Percentiles rank a stretch among this genome's conserved stretches.
These are phyloP conservation scores for Elongisporangium undulatum DNA, from an alignment of 352 stramenopile genomes.

Conservation along the genomic window DNA sequence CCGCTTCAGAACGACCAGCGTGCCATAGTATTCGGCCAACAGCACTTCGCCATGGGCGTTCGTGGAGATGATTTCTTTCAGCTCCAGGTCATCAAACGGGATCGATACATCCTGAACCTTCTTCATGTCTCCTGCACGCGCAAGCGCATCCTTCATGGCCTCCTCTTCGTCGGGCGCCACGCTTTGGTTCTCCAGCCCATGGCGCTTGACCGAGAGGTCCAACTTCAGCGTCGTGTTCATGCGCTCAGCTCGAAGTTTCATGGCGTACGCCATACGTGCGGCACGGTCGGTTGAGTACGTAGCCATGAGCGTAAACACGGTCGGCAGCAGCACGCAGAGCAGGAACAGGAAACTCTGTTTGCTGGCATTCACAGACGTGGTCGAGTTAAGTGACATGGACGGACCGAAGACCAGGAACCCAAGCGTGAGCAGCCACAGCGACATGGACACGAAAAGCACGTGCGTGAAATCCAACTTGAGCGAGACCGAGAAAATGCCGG, in stretches of 20 bases:
- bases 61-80: conserved; percentile 74
- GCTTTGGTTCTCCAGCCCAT: conserved; percentile 60
- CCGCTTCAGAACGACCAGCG: conserved; percentile 73
- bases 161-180: conserved; percentile 56
- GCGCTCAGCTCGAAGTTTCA: conserved; percentile 65
- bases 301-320: conserved; percentile 56
- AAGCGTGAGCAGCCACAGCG: conserved; percentile 59
- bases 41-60: conserved; percentile 61
- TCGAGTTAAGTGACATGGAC: conserved; percentile 48
- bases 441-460: conserved; percentile 44
- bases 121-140: conserved; percentile 40
- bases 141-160: conserved; percentile 43
- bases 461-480: conserved; percentile 81
- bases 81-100: conserved; percentile 64
- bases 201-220: conserved; percentile 69
- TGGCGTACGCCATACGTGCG: conserved; percentile 62
- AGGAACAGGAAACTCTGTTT: conserved; percentile 60
- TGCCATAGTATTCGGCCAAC: conserved; percentile 72
- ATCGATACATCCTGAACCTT: conserved; percentile 67
- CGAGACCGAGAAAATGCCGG: conserved; percentile 62
- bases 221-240: conserved; percentile 83
- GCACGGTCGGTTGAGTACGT: conserved; percentile 77
- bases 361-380: conserved; percentile 29
- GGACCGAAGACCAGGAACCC: conserved; percentile 34
- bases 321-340: conserved; percentile 58